A percentile compares a stretch with the other conserved stretches of the same genome.
Evolutionary conservation across 1,284 basidiomycete species (phyloP).

Genomic region (Ceratobasidium sp.): DNA sequence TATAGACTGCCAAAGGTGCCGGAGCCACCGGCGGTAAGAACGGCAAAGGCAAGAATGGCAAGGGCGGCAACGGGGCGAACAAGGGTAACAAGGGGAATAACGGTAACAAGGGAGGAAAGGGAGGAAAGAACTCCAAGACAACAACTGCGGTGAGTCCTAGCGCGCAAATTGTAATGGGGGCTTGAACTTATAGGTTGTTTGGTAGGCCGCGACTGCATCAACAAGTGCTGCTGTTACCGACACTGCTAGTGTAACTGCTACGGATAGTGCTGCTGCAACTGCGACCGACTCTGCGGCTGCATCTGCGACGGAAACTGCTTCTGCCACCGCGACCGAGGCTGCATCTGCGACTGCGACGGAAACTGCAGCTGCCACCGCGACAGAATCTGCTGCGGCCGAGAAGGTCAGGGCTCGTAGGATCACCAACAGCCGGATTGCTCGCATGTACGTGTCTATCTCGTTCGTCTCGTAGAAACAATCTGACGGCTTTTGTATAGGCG

Average conservation of each 20-base stretch:
- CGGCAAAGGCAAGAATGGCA: neutral
- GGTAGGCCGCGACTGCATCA: constrained; percentile 11
- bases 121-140: neutral
- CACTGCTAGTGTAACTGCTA: neutral
- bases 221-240: constrained; percentile 17
- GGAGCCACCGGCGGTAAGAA: neutral
- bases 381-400: neutral
- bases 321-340: neutral
- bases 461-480: too few relatives aligned
- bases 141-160: constrained; percentile 13
- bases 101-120: constrained; percentile 18
- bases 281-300: neutral
- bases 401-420: neutral
- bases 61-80: constrained; percentile 8
- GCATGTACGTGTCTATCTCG: neutral
- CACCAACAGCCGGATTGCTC: neutral
- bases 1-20: constrained; percentile 10
- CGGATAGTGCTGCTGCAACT: neutral
- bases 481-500: too few relatives aligned
- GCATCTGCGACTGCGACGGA: neutral
- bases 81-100: neutral
- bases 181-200: neutral
- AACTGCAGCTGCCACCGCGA: neutral
- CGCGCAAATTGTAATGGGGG: neutral
- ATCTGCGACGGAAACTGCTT: neutral